Evolutionary conservation across 257 asterid species (phyloP), one percentile per base, ranked within the genome.

Genomic region (Jasminum sambac): DNA sequence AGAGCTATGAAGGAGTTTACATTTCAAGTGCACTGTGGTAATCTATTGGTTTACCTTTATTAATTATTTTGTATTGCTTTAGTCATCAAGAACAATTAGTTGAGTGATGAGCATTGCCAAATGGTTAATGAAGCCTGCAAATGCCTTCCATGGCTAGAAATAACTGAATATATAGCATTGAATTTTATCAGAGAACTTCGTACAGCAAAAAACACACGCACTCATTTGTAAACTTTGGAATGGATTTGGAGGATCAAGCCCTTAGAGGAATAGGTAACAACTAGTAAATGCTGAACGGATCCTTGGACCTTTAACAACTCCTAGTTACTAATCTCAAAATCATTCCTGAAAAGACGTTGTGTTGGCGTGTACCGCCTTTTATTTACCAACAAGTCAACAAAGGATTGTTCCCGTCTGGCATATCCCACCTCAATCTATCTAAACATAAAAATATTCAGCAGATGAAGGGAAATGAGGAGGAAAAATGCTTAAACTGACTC

Each of bases 171-270:
- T 39, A 64, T 64, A 21, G 6, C 12, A 10, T 52, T 9, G 11
- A 1, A 1, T 9, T 52, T 21, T 10, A 21, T 52, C 3, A 55
- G 2, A 16, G 21, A 46, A 12, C 9, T 46, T 46, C 14, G 13
- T 46, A 46, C 6, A 14, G 7, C 21, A 46, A 46, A 46, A 17
- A 39, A 2, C 40, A 11, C 8, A 25, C 17, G 4, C 19, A 8
- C 8, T 34, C 23, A 14, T 60, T 23, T 60, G 8, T 25, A 23
- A 6, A 4, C 9, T 38, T 23, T 43, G n/a, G 42, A 41, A 57
- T 39, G 61, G 58, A 41, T 43, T 23, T 70, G 67, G 67, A 39
- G 67, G 67, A 40, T 60, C 60, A 41, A 41, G 58, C 24, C 16
- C 11, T 17, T 0, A 11, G 43, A 11, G 63, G n/a, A 67, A 30